phyloP scores from a whole-genome alignment of 208 protist genomes.

The Herpetomonas samuelpessoai region DNA sequence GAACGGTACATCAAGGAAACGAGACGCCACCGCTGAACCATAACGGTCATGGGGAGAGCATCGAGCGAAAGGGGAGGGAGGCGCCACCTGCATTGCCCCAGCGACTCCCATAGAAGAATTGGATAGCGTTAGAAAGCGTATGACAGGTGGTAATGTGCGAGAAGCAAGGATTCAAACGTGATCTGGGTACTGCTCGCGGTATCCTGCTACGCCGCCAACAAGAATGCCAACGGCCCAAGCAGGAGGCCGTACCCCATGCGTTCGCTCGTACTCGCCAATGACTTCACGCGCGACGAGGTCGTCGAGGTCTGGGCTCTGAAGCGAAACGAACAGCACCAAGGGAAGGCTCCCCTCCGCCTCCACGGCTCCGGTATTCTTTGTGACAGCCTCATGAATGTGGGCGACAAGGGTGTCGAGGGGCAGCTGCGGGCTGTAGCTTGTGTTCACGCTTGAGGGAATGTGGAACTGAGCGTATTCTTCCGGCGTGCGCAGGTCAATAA shows the following conservation, averaged over 20 bases:
- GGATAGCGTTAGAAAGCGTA: no score
- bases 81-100: no score
- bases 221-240: conserved; percentile 22
- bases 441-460: conserved; percentile 44
- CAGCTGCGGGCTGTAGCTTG: conserved; percentile 10
- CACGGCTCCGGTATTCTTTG: neutral
- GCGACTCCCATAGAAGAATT: no score
- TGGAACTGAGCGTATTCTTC: conserved; percentile 28
- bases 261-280: conserved; percentile 31
- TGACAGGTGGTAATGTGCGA: no score
- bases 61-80: no score
- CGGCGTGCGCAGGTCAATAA: conserved; percentile 42
- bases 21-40: no score
- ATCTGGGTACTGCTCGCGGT: conserved; percentile 12
- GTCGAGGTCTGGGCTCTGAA: conserved; percentile 50
- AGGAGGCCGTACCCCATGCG: conserved; percentile 4
- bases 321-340: conserved; percentile 44
- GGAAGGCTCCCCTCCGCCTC: conserved; percentile 2
- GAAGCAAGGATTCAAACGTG: no score
- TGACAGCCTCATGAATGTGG: conserved; percentile 21
- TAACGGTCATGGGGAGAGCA: no score
- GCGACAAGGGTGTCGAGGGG: conserved; percentile 10
- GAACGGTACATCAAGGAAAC: no score
- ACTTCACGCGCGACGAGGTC: conserved; percentile 48
- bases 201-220: conserved; percentile 38